A percentile compares a stretch with the other conserved stretches of the same genome.
Conservation (phyloP, 306 rosid species). For the Castanea sativa region DNA sequence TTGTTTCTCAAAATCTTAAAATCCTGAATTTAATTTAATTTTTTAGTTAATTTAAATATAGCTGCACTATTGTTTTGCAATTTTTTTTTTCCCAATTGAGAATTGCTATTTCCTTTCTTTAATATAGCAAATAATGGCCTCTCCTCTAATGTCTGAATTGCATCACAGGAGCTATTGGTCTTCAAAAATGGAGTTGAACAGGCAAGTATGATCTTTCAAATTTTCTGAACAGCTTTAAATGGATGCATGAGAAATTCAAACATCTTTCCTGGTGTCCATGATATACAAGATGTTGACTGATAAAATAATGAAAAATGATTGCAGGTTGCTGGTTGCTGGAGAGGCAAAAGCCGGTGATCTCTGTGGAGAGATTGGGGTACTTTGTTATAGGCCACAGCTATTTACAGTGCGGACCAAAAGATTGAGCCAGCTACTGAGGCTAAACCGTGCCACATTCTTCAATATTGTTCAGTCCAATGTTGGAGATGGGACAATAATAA, state of each 20-base stretch:
- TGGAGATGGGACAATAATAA: conserved; percentile 85
- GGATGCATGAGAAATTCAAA: neutral
- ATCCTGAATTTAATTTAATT: neutral
- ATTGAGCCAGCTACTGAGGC: conserved; percentile 74
- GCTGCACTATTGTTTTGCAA: neutral
- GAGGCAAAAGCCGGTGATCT: conserved; percentile 75
- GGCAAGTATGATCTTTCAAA: conserved; percentile 41
- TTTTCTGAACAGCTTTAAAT: neutral
- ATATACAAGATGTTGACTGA: neutral
- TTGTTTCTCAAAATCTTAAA: neutral
- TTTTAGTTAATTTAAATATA: neutral
- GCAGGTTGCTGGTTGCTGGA: conserved; percentile 80
- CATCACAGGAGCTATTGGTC: conserved; percentile 61
- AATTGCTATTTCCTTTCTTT: neutral
- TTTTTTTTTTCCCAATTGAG: neutral
- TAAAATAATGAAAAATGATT: conserved; percentile 11
- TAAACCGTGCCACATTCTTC: conserved; percentile 69
- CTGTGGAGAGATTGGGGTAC: conserved; percentile 87
- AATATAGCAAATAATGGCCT: conserved; percentile 1
- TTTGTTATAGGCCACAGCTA: conserved; percentile 85
- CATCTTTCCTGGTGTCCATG: neutral
- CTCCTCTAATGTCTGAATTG: conserved; percentile 31
- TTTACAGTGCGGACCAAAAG: conserved; percentile 88
- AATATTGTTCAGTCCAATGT: conserved; percentile 80
- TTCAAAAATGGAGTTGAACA: conserved; percentile 72